Conservation (phyloP, 2,329 filamentous ascomycete species). For the Leptographium flavum region DNA sequence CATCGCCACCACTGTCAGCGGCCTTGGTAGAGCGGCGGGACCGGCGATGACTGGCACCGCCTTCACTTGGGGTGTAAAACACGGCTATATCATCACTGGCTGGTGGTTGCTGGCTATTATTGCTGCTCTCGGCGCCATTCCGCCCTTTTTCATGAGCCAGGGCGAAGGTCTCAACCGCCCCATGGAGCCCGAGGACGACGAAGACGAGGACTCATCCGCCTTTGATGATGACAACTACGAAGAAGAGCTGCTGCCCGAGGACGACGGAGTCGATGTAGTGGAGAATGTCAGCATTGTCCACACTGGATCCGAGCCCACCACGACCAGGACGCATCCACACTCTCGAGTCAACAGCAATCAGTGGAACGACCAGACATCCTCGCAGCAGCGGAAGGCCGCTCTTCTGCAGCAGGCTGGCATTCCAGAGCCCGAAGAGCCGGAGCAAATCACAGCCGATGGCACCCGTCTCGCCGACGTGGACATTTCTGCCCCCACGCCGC, state of each 20-base stretch:
- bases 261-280: neutral
- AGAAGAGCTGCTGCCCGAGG: conserved; percentile 4
- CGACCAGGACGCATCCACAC: neutral
- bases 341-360: neutral
- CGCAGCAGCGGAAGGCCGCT: neutral
- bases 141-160: conserved; percentile 60
- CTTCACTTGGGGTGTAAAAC: conserved; percentile 63
- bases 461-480: neutral
- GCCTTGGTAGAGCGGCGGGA: conserved; percentile 64
- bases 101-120: conserved; percentile 66
- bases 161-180: conserved; percentile 48
- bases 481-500: neutral
- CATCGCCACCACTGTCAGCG: conserved; percentile 70
- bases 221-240: conserved; percentile 4
- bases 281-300: neutral
- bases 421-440: conserved; percentile 7
- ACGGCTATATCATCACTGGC: conserved; percentile 62
- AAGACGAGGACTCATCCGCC: conserved; percentile 9
- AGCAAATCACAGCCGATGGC: conserved; percentile 3
- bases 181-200: conserved; percentile 17
- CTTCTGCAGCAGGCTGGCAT: neutral
- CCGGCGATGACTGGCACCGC: conserved; percentile 59
- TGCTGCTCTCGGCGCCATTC: conserved; percentile 50
- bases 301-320: neutral
- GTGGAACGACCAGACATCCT: neutral